Evolutionary conservation across 2,329 filamentous ascomycete genomes (phyloP).

Genomic region (Fusarium annulatum): DNA sequence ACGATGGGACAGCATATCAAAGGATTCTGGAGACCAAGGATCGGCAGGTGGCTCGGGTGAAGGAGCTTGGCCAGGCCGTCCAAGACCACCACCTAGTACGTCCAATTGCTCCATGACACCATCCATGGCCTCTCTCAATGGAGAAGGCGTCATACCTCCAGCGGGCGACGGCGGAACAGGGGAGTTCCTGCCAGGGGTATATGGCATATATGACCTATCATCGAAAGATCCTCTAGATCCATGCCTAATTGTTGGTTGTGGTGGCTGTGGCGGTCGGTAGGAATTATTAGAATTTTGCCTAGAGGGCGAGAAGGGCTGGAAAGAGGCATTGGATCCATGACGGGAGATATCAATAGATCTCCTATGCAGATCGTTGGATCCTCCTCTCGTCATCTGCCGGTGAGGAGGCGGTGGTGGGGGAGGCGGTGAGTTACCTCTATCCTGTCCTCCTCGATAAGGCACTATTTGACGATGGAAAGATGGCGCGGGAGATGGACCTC

Average conservation of each 20-base stretch:
- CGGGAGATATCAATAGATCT: conserved; percentile 48
- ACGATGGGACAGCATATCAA: conserved; percentile 64
- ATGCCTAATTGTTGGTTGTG: conserved; percentile 32
- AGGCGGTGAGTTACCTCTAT: conserved; percentile 70
- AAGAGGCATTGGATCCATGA: conserved; percentile 52
- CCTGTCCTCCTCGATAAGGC: conserved; percentile 41
- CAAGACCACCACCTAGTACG: conserved; percentile 68
- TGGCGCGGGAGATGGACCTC: conserved; percentile 55
- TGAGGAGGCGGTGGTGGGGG: conserved; percentile 88
- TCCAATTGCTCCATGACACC: conserved; percentile 96
- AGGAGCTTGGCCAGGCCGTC: conserved; percentile 66
- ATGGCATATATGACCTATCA: conserved; percentile 47
- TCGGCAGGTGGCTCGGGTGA: conserved; percentile 70
- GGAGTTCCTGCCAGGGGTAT: conserved; percentile 69
- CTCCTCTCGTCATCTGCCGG: conserved; percentile 66
- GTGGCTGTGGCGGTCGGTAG: conserved; percentile 43
- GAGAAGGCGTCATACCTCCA: conserved; percentile 83
- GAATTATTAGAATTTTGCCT: conserved; percentile 56
- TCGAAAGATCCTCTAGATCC: conserved; percentile 45
- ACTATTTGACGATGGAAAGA: conserved; percentile 41
- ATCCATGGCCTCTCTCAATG: conserved; percentile 94
- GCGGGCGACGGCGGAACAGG: conserved; percentile 76
- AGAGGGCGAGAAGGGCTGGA: conserved; percentile 43
- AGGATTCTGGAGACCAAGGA: conserved; percentile 93
- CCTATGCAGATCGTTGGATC: conserved; percentile 53